These are phyloP conservation scores for Kondoa malvinella DNA, from an alignment of 768 basidiomycete species.

Conservation along the genomic window DNA sequence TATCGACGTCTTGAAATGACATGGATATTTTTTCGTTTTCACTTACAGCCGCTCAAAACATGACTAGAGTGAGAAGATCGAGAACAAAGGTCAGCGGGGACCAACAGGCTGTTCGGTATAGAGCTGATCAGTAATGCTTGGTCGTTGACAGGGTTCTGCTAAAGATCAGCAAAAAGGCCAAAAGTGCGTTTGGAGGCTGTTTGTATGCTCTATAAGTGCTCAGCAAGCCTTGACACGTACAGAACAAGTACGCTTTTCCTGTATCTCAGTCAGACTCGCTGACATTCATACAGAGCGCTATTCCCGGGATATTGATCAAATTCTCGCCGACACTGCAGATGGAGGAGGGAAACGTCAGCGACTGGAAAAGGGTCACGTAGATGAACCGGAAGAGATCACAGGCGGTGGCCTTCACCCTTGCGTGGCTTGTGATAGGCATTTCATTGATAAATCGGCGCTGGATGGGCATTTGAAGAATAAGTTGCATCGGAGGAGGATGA, in stretches of 20 bases:
- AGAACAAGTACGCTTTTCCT: no score
- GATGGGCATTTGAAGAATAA: slow-evolving; percentile 15
- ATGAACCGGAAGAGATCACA: slow-evolving; percentile 1
- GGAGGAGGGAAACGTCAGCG: not conserved
- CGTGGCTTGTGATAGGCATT: slow-evolving; percentile 19
- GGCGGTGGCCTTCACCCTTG: slow-evolving; percentile 17
- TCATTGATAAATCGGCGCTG: slow-evolving; percentile 11
- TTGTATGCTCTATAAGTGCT: no score
- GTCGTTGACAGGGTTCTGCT: not conserved
- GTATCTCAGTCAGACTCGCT: no score
- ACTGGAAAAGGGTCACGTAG: not conserved
- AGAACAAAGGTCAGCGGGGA: not conserved
- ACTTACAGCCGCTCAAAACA: not conserved
- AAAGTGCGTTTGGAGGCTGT: no score
- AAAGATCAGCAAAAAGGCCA: not conserved
- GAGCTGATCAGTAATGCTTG: not conserved
- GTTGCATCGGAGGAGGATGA: slow-evolving; percentile 16
- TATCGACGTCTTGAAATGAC: not conserved
- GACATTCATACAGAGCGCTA: no score
- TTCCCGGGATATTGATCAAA: slow-evolving; percentile 4
- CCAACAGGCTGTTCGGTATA: not conserved
- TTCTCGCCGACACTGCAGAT: not conserved
- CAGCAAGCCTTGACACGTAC: no score
- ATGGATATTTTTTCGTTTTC: not conserved
- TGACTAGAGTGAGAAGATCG: not conserved